phyloP scores from a whole-genome alignment of 345 rosid species.

The Salix koriyanagi region DNA sequence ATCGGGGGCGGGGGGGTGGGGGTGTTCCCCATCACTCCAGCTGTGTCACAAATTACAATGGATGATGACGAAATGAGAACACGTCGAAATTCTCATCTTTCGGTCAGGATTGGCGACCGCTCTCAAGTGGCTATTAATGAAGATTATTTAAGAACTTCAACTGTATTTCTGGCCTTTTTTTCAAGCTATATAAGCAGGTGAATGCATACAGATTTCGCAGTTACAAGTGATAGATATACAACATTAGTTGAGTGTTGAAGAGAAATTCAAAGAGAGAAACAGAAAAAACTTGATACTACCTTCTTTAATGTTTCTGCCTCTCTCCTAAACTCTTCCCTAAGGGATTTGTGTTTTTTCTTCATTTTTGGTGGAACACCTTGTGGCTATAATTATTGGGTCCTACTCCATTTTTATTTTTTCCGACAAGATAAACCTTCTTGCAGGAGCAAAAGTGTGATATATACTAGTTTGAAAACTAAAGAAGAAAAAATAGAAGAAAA shows the following conservation, averaged over 20 bases:
- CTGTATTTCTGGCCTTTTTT: background rate
- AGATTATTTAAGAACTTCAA: background rate
- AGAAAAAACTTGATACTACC: background rate
- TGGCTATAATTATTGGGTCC: background rate
- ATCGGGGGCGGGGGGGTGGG: no score
- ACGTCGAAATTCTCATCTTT: background rate
- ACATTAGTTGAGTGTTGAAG: background rate
- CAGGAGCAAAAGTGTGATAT: background rate
- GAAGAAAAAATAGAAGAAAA: background rate
- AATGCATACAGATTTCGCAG: background rate
- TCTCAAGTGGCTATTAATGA: background rate
- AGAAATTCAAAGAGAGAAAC: background rate
- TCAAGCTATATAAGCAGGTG: constrained; percentile 7
- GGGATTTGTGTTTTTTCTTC: background rate
- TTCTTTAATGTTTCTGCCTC: background rate
- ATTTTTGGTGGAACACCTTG: background rate
- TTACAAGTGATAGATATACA: background rate
- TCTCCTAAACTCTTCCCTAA: background rate
- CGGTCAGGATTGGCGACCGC: background rate
- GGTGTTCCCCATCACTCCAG: background rate
- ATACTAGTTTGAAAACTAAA: background rate
- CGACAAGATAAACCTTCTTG: background rate
- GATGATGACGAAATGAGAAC: background rate
- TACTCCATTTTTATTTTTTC: background rate
- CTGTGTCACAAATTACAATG: background rate